These are phyloP conservation scores for Aspergillus ruber DNA, from an alignment of 2,329 filamentous ascomycete genomes.

Conservation along the genomic window DNA sequence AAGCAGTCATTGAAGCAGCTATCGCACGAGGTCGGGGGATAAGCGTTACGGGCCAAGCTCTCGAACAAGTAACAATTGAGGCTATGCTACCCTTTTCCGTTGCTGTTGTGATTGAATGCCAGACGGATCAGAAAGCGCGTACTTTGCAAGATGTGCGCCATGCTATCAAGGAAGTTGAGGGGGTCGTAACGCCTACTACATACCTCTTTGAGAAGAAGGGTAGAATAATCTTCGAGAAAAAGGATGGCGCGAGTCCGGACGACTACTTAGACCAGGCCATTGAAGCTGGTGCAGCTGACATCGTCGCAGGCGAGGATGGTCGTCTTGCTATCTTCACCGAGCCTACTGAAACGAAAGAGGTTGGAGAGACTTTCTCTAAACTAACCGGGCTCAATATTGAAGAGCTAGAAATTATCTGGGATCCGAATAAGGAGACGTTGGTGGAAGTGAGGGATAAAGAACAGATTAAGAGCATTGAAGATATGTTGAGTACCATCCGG, in stretches of 20 bases:
- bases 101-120: slow-evolving; percentile 74
- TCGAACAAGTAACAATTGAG: slow-evolving; percentile 76
- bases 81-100: slow-evolving; percentile 67
- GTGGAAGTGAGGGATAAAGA: slow-evolving; percentile 55
- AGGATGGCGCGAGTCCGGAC: slow-evolving; percentile 53
- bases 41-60: slow-evolving; percentile 63
- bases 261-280: slow-evolving; percentile 74
- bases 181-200: slow-evolving; percentile 63
- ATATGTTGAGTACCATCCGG: slow-evolving; percentile 49
- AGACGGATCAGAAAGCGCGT: slow-evolving; percentile 73
- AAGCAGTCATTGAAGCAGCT: slow-evolving; percentile 74
- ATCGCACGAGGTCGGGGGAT: slow-evolving; percentile 84
- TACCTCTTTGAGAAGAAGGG: slow-evolving; percentile 85
- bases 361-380: slow-evolving; percentile 58
- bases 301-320: slow-evolving; percentile 56
- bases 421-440: slow-evolving; percentile 72
- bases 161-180: slow-evolving; percentile 65
- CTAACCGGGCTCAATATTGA: slow-evolving; percentile 61
- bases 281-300: slow-evolving; percentile 65
- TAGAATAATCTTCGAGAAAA: slow-evolving; percentile 61
- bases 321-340: slow-evolving; percentile 66
- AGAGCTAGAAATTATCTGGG: slow-evolving; percentile 76
- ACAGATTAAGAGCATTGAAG: slow-evolving; percentile 51
- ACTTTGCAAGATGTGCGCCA: slow-evolving; percentile 66
- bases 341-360: slow-evolving; percentile 57